Conservation (phyloP, 108 stramenopile species). For the Skeletonema tropicum region DNA sequence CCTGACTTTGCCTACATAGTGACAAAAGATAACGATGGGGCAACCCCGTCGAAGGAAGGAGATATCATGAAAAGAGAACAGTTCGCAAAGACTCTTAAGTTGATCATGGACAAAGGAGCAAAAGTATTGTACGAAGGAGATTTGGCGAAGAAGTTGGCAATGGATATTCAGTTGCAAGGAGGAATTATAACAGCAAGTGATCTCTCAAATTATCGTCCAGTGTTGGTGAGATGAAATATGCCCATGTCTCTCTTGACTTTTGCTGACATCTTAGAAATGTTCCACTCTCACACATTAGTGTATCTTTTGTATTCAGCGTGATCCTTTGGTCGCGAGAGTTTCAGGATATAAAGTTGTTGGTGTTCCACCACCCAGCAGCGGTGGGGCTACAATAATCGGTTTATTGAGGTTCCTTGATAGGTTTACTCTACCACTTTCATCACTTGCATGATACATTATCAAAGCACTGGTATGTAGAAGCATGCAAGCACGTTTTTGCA, state of each 20-base stretch:
- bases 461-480: slow-evolving; percentile 74
- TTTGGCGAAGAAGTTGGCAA: slow-evolving; percentile 49
- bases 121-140: slow-evolving; percentile 65
- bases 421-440: slow-evolving; percentile 52
- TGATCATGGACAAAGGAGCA: slow-evolving; percentile 63
- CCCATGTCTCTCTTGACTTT: not conserved
- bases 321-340: slow-evolving; percentile 56
- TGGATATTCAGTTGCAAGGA: slow-evolving; percentile 62
- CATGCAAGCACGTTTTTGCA: slow-evolving; percentile 76
- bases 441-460: slow-evolving; percentile 61
- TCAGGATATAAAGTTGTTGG: slow-evolving; percentile 66
- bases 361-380: slow-evolving; percentile 81
- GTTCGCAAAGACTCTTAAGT: slow-evolving; percentile 60
- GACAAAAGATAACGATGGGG: slow-evolving; percentile 46
- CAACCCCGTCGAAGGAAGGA: slow-evolving; percentile 50
- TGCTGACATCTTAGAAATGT: not conserved
- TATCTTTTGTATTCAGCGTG: slow-evolving; percentile 33
- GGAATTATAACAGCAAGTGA: slow-evolving; percentile 77
- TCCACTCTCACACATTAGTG: not conserved
- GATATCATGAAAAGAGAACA: slow-evolving; percentile 59
- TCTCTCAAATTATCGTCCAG: slow-evolving; percentile 58
- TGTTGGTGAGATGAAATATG: slow-evolving; percentile 14
- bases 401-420: slow-evolving; percentile 66
- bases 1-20: slow-evolving; percentile 35
- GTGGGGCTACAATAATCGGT: slow-evolving; percentile 84